phyloP scores from a whole-genome alignment of 2,329 filamentous ascomycete genomes.

The Cladosporium sp. region DNA sequence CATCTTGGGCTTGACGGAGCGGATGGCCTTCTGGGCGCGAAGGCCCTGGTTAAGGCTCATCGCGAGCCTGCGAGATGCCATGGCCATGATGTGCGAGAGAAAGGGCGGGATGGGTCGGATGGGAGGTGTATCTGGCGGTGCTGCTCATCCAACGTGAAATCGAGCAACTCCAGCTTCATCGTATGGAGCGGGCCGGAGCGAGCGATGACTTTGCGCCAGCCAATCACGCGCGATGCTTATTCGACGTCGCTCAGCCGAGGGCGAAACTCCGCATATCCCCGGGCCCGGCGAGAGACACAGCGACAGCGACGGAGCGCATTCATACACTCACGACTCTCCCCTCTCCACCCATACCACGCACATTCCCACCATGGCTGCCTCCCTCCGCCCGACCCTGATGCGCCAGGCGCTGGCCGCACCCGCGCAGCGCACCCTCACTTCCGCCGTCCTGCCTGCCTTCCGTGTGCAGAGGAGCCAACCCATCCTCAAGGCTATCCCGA shows the following conservation, averaged over 20 bases:
- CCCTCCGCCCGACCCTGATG: conserved; percentile 45
- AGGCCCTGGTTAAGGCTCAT: conserved; percentile 87
- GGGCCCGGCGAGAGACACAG: no score
- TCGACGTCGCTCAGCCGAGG: not conserved
- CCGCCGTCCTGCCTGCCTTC: conserved; percentile 30
- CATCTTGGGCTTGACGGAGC: conserved; percentile 55
- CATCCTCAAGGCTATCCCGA: conserved; percentile 37
- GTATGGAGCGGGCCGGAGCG: no score
- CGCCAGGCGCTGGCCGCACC: conserved; percentile 39
- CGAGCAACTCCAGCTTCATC: no score
- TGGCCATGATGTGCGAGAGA: conserved; percentile 39
- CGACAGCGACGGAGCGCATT: no score
- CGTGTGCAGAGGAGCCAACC: conserved; percentile 27
- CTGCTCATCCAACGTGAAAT: conserved; percentile 1
- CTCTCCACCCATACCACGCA: conserved; percentile 16
- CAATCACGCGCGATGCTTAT: not conserved
- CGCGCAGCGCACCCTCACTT: conserved; percentile 34
- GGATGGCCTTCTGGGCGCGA: conserved; percentile 79
- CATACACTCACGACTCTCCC: not conserved
- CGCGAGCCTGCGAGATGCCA: conserved; percentile 97
- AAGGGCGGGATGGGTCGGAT: conserved; percentile 19
- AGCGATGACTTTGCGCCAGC: not conserved
- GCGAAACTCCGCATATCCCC: not conserved
- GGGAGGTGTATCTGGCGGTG: conserved; percentile 21
- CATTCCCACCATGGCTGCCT: conserved; percentile 43